A percentile compares a stretch with the other conserved stretches of the same genome.
Conservation (phyloP, 805 yeast species). For the Starmerella powellii region DNA sequence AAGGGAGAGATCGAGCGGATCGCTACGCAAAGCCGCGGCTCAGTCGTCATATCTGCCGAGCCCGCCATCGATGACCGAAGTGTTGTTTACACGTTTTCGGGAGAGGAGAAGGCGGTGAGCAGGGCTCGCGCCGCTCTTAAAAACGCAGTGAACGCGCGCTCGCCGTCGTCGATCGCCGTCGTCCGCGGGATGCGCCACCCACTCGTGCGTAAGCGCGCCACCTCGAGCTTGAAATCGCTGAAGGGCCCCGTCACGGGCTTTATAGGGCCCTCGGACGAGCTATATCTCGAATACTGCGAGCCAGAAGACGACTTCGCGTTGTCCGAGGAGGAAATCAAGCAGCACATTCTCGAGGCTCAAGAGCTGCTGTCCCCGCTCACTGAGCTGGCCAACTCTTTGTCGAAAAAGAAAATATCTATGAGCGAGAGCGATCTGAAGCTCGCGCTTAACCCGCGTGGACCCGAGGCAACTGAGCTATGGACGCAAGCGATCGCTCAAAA, state of each 20-base stretch:
- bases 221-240: constrained; percentile 22
- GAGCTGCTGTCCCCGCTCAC: constrained; percentile 46
- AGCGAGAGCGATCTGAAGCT: constrained; percentile 45
- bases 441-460: constrained; percentile 42
- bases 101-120: constrained; percentile 42
- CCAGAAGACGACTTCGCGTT: constrained; percentile 60
- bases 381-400: constrained; percentile 43
- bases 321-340: constrained; percentile 45
- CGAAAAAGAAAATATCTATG: constrained; percentile 40
- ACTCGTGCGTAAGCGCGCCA: constrained; percentile 31
- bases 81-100: constrained; percentile 53
- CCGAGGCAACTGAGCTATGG: constrained; percentile 14
- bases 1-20: constrained; percentile 29
- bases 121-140: constrained; percentile 64
- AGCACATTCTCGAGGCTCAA: constrained; percentile 44
- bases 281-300: constrained; percentile 45
- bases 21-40: constrained; percentile 29
- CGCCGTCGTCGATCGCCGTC: constrained; percentile 54
- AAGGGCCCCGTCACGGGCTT: constrained; percentile 39
- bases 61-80: constrained; percentile 36
- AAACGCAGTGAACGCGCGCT: constrained; percentile 53
- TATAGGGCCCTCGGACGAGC: constrained; percentile 38
- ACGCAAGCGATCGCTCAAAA: constrained; percentile 2
- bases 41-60: constrained; percentile 33
- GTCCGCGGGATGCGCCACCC: constrained; percentile 44